A percentile compares a stretch with the other conserved stretches of the same genome.
phyloP scores from a whole-genome alignment of 805 yeast genomes.

The Spathaspora sp. region DNA sequence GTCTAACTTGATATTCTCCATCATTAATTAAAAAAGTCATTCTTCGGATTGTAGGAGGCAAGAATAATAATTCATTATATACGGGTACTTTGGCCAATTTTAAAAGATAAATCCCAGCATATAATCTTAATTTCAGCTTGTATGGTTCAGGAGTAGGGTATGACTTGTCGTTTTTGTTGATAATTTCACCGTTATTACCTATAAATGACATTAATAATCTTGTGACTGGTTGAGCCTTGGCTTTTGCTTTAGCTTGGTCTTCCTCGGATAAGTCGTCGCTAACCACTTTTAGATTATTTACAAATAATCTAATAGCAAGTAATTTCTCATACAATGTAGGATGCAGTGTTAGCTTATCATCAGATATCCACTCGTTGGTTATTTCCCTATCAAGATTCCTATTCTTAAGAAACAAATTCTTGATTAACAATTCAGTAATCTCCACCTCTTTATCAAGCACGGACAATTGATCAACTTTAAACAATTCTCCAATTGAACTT shows the following conservation, averaged over 20 bases:
- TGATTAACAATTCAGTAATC: conserved; percentile 56
- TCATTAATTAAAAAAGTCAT: conserved; percentile 65
- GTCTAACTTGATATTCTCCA: conserved; percentile 55
- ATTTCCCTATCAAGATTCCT: conserved; percentile 25
- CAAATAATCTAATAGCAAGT: conserved; percentile 50
- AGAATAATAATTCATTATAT: conserved; percentile 53
- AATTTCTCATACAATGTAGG: conserved; percentile 46
- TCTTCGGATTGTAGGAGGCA: conserved; percentile 48
- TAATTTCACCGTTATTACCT: conserved; percentile 76
- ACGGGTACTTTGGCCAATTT: conserved; percentile 57
- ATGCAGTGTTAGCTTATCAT: conserved; percentile 28
- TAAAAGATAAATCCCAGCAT: conserved; percentile 63
- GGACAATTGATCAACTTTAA: conserved; percentile 43
- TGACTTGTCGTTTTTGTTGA: conserved; percentile 37
- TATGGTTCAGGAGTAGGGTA: conserved; percentile 61
- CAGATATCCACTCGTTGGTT: conserved; percentile 45
- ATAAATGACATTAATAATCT: conserved; percentile 65
- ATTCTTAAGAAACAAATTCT: conserved; percentile 58
- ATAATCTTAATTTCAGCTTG: conserved; percentile 60
- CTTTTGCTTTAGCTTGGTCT: conserved; percentile 33
- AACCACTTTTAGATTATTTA: conserved; percentile 49
- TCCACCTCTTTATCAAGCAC: conserved; percentile 54
- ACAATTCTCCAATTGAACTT: conserved; percentile 58
- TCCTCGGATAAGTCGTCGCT: conserved; percentile 14
- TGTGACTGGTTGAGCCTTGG: conserved; percentile 57